Evolutionary conservation across 208 protist genomes (phyloP), one percentile per base, ranked within the genome.

Genomic region (Acanthamoeba quina): DNA sequence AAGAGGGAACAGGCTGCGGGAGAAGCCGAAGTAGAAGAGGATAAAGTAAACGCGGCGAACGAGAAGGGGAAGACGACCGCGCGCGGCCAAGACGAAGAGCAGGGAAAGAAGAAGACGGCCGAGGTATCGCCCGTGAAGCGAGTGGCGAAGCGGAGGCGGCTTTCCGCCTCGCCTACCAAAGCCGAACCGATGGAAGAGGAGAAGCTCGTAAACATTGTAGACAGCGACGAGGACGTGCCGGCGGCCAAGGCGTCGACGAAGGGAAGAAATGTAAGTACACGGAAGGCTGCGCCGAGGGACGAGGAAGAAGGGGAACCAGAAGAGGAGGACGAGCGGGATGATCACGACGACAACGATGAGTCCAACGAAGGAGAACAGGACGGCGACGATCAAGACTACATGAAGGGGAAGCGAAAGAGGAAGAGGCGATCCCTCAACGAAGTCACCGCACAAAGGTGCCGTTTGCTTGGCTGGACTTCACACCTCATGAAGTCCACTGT

Each of bases 371-470:
- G 44, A 19, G 72, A 80, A 49, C 7, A 80, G 19, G 78, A 64
- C 78, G 41, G 49, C 52, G 49, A 62, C 29, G 49, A 86, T 29
- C 78, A 86, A 7, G 49, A 86, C 72, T 80, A 80, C 44, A 80
- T 52, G 72, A 80, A 80, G 24, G 72, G 72, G 49, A 26, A 37
- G 78, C 41, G 49, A 26, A 86, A 86, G 49, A 5, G 78, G 78
- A 86, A 62, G 49, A 56, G 78, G 29, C 6, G 78, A 62, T 56
- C 47, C 29, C 21, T 41, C 24, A 86, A 86, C 10, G 49, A 54
- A 26, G 49, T 62, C 78, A 86, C 78, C n/a, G 49, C 24, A 0
- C 41, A 54, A 62, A 76, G 68, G 68, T 76, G 15, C 31, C 21
- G 19, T 64, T 64, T 9, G 58, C 58, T 21, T n/a, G 0, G 13